A percentile compares a stretch with the other conserved stretches of the same genome.
Conservation (phyloP, 176 grass and related monocot species). For the Bonia amplexicaulis region DNA sequence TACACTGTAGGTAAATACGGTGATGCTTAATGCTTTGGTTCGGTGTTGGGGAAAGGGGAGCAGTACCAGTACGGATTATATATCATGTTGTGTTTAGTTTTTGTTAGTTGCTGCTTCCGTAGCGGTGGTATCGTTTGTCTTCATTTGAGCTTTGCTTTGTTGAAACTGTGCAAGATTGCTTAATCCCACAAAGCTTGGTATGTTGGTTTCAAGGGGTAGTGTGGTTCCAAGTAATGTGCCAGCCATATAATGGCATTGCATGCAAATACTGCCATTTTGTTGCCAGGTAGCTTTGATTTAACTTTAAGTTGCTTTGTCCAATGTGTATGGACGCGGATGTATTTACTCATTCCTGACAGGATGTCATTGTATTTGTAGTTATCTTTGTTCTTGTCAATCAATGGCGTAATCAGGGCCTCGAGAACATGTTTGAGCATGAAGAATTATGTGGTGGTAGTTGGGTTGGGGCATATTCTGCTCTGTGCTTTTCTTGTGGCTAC, state of each 20-base stretch:
- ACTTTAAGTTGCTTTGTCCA: background rate
- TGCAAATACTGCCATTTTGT: slow-evolving; percentile 9
- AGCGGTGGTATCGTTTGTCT: background rate
- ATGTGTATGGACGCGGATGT: background rate
- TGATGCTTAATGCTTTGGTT: background rate
- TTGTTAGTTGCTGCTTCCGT: background rate
- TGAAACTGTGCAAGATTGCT: background rate
- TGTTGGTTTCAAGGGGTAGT: background rate
- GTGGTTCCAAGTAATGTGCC: background rate
- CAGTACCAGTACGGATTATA: background rate
- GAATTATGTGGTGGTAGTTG: slow-evolving; percentile 67
- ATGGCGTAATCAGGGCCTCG: slow-evolving; percentile 44
- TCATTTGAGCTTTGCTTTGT: slow-evolving; percentile 1
- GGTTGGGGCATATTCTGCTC: slow-evolving; percentile 68
- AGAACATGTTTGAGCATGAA: slow-evolving; percentile 74
- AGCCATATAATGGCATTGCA: background rate
- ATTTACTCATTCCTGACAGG: slow-evolving; percentile 10
- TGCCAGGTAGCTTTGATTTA: background rate
- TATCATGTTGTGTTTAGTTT: background rate
- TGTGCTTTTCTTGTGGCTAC: slow-evolving; percentile 94
- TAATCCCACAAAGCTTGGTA: background rate
- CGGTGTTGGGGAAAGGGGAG: background rate
- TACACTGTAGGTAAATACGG: background rate
- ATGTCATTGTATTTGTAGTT: slow-evolving; percentile 49
- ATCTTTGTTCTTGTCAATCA: slow-evolving; percentile 67